Evolutionary conservation across 2,329 filamentous ascomycete genomes (phyloP).

Genomic region (Curvularia sp.): DNA sequence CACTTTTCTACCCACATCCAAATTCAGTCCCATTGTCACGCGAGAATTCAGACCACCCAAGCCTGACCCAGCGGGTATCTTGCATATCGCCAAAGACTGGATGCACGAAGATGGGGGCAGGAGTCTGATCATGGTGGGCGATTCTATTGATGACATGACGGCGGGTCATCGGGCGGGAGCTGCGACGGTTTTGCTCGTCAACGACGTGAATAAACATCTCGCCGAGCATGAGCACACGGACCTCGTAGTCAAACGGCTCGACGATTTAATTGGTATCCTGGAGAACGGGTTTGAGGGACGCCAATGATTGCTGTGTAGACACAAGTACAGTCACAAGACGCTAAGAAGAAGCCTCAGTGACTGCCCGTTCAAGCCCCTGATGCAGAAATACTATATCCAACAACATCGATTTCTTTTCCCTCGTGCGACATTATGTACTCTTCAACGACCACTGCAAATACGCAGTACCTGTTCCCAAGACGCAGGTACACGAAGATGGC

Average conservation of each 20-base stretch:
- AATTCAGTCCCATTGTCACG: slow-evolving; percentile 82
- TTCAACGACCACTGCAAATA: slow-evolving; percentile 12
- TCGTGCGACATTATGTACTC: not conserved
- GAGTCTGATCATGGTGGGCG: slow-evolving; percentile 61
- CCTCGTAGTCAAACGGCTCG: slow-evolving; percentile 70
- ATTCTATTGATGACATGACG: slow-evolving; percentile 89
- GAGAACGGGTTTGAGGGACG: slow-evolving; percentile 74
- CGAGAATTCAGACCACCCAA: slow-evolving; percentile 84
- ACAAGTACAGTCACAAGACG: slow-evolving; percentile 30
- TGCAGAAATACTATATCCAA: not conserved
- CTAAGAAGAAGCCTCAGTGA: not conserved
- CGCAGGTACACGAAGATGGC: not conserved
- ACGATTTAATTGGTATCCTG: slow-evolving; percentile 77
- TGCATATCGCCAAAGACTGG: slow-evolving; percentile 84
- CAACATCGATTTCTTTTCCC: slow-evolving; percentile 3
- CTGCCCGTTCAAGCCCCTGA: not conserved
- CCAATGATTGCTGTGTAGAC: slow-evolving; percentile 36
- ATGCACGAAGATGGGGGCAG: slow-evolving; percentile 55
- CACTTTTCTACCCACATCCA: slow-evolving; percentile 72
- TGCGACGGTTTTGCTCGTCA: slow-evolving; percentile 86
- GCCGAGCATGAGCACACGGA: slow-evolving; percentile 78
- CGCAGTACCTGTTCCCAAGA: slow-evolving; percentile 1
- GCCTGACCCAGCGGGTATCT: slow-evolving; percentile 83
- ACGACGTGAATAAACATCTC: slow-evolving; percentile 77
- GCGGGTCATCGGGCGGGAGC: slow-evolving; percentile 84